Percentiles rank a stretch among this genome's conserved stretches.
These are phyloP conservation scores for Magnusiomyces suaveolens DNA, from an alignment of 1,139 yeast species.

Conservation along the genomic window DNA sequence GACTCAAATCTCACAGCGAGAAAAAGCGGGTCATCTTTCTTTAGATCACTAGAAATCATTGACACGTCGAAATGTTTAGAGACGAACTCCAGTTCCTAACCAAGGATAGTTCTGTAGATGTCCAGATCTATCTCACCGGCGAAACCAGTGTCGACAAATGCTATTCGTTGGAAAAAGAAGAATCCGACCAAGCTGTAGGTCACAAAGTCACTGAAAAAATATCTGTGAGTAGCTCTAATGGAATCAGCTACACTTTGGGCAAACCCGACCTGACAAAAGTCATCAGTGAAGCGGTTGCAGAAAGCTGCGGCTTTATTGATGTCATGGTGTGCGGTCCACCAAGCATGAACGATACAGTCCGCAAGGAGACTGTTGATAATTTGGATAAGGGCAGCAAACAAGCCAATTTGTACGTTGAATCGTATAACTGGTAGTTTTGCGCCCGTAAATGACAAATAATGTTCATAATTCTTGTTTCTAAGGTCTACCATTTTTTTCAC, in stretches of 20 bases:
- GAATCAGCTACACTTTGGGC: not conserved
- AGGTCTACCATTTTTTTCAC: no score
- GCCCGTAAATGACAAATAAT: no score
- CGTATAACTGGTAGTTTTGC: conserved; percentile 34
- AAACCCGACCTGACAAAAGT: conserved; percentile 36
- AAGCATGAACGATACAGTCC: conserved; percentile 34
- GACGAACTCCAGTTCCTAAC: conserved; percentile 38
- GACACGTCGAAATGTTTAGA: conserved; percentile 43
- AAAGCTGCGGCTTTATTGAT: conserved; percentile 29
- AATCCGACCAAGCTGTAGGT: not conserved
- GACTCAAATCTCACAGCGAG: conserved; percentile 4
- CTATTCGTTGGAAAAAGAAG: not conserved
- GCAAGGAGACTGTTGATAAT: conserved; percentile 28
- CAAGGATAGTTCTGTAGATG: conserved; percentile 26
- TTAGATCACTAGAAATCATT: conserved; percentile 44
- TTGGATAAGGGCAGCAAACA: conserved; percentile 25
- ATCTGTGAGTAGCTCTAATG: not conserved
- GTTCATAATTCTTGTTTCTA: not conserved
- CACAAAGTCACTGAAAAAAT: not conserved
- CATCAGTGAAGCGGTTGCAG: conserved; percentile 32
- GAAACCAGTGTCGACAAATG: not conserved
- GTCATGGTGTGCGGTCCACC: conserved; percentile 40
- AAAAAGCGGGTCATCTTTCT: conserved; percentile 35
- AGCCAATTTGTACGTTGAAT: conserved; percentile 37
- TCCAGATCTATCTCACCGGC: conserved; percentile 32